These are phyloP conservation scores for Tubosaeta sp. DNA, from an alignment of 768 basidiomycete species.

Conservation along the genomic window DNA sequence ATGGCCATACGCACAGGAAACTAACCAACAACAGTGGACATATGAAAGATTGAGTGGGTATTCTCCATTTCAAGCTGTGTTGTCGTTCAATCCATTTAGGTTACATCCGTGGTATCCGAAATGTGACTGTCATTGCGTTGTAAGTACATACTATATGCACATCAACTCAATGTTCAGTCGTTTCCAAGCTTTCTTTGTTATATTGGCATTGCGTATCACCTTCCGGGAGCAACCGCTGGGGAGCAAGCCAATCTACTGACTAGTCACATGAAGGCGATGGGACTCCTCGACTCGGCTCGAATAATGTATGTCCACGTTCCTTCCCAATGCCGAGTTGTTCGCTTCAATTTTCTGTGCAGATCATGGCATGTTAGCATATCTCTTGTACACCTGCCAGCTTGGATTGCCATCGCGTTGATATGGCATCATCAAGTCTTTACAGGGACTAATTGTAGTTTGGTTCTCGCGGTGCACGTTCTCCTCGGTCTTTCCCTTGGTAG, in stretches of 20 bases:
- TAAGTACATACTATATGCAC: constrained; percentile 28
- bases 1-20: constrained; percentile 69
- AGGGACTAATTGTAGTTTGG: constrained; percentile 51
- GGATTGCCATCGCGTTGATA: constrained; percentile 60
- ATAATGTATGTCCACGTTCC: constrained; percentile 40
- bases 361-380: constrained; percentile 68
- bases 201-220: constrained; percentile 72
- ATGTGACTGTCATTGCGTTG: constrained; percentile 64
- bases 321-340: neutral
- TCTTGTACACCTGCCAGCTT: constrained; percentile 68
- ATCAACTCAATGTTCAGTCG: neutral
- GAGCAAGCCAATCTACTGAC: constrained; percentile 67
- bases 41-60: constrained; percentile 52
- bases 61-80: neutral
- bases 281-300: constrained; percentile 64
- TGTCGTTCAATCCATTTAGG: constrained; percentile 32
- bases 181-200: constrained; percentile 58
- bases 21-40: constrained; percentile 58
- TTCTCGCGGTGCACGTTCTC: constrained; percentile 63
- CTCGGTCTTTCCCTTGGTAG: constrained; percentile 64
- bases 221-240: constrained; percentile 63
- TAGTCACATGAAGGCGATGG: constrained; percentile 77
- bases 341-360: constrained; percentile 16
- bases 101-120: constrained; percentile 58
- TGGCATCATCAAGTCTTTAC: constrained; percentile 71